phyloP scores from a whole-genome alignment of 1,284 basidiomycete species.

The Fistulina hepatica region DNA sequence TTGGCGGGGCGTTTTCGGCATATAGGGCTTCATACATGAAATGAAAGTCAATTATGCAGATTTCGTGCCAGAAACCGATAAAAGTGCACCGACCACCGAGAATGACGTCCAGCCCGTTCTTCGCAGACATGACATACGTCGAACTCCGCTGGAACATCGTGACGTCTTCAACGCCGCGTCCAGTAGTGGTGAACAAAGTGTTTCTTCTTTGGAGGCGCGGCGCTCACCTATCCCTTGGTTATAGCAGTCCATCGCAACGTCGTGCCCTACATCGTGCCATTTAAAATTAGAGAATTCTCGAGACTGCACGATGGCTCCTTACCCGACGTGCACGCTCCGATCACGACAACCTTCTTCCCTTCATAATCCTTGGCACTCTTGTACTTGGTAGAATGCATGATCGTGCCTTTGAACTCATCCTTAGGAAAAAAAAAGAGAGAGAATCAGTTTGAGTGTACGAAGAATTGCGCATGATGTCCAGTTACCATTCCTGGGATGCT shows the following conservation, averaged over 20 bases:
- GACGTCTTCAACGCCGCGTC: slow-evolving; percentile 22
- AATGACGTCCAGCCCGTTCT: slow-evolving; percentile 20
- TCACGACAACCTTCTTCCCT: slow-evolving; percentile 51
- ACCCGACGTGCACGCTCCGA: slow-evolving; percentile 58
- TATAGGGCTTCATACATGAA: slow-evolving; percentile 32
- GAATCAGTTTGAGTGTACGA: not conserved
- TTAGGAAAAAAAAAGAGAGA: slow-evolving; percentile 16
- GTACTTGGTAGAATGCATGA: slow-evolving; percentile 46
- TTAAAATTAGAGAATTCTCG: not conserved
- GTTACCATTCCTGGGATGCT: slow-evolving; percentile 30
- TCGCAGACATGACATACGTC: slow-evolving; percentile 31
- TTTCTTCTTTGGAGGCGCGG: not conserved
- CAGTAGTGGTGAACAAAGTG: not conserved
- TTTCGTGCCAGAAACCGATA: not conserved
- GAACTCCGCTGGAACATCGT: slow-evolving; percentile 36
- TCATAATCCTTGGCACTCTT: slow-evolving; percentile 36
- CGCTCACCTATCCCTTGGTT: slow-evolving; percentile 26
- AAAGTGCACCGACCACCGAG: not conserved
- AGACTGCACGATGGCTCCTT: slow-evolving; percentile 5
- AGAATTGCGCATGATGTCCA: not conserved
- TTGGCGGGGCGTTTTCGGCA: slow-evolving; percentile 34
- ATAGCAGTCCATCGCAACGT: slow-evolving; percentile 29
- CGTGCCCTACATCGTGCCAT: slow-evolving; percentile 25
- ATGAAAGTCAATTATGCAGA: not conserved
- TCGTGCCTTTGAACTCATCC: slow-evolving; percentile 43